Conservation (phyloP, 2,329 filamentous ascomycete genomes). For the Aureobasidium vineae region DNA sequence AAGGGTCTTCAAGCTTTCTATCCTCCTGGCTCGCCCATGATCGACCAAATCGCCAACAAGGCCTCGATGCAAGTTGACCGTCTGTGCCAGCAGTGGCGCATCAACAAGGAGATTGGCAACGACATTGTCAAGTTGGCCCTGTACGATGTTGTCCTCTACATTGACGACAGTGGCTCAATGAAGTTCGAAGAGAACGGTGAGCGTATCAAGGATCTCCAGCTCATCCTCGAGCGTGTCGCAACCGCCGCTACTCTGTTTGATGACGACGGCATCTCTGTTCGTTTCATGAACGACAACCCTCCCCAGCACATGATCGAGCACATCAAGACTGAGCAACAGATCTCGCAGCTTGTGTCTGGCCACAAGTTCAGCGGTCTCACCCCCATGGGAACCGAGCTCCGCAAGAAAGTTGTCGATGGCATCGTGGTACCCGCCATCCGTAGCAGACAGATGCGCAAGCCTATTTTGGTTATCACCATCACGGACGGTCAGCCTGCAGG, state of each 20-base stretch:
- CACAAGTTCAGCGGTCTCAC: conserved; percentile 65
- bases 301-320: conserved; percentile 51
- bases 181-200: conserved; percentile 65
- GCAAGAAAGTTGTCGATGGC: conserved; percentile 62
- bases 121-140: conserved; percentile 63
- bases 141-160: conserved; percentile 63
- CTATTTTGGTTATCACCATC: conserved; percentile 63
- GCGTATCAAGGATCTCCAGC: conserved; percentile 64
- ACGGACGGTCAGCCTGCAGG: conserved; percentile 66
- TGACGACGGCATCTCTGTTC: conserved; percentile 64
- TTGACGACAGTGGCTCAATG: conserved; percentile 69
- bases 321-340: conserved; percentile 58
- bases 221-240: conserved; percentile 63
- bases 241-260: conserved; percentile 68
- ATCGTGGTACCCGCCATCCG: conserved; percentile 57
- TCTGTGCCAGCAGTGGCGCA: conserved; percentile 57
- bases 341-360: conserved; percentile 56
- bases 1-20: conserved; percentile 60
- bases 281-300: conserved; percentile 66
- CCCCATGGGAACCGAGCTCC: conserved; percentile 63
- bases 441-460: conserved; percentile 58
- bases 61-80: conserved; percentile 54
- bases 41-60: conserved; percentile 53
- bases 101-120: conserved; percentile 60
- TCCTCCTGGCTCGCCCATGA: conserved; percentile 52